Percentiles rank a stretch among this genome's conserved stretches.
phyloP scores from a whole-genome alignment of 164 flowering plant species.

The Tinospora cordifolia region DNA sequence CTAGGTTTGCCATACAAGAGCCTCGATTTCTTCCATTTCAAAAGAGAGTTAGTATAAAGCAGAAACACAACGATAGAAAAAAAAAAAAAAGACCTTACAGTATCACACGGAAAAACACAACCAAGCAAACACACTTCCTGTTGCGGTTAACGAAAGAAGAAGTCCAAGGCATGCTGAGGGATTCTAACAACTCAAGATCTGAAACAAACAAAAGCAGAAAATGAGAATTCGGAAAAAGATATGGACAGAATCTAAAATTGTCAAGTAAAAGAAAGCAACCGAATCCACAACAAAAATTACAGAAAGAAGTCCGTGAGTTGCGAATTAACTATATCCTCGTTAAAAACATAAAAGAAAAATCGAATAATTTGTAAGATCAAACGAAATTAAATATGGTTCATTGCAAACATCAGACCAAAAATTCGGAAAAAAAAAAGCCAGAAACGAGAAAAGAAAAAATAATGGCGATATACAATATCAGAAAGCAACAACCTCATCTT shows the following conservation, averaged over 20 bases:
- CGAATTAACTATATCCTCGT: too few relatives aligned
- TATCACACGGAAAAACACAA: conserved; percentile 21
- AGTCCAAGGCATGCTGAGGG: conserved; percentile 18
- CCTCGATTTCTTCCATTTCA: not conserved
- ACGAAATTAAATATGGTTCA: not conserved
- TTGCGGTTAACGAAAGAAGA: conserved; percentile 14
- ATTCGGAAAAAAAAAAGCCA: not conserved
- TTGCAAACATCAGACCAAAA: not conserved
- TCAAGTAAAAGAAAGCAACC: not conserved
- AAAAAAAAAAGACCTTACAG: conserved; percentile 18
- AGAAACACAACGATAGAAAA: not conserved
- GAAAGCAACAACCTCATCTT: not conserved
- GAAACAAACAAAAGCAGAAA: not conserved
- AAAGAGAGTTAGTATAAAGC: not conserved
- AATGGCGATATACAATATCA: not conserved
- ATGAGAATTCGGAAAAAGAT: not conserved
- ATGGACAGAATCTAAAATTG: not conserved
- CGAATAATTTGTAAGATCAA: too few relatives aligned
- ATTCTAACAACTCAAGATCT: conserved; percentile 4
- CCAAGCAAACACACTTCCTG: conserved; percentile 19
- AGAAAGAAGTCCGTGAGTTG: too few relatives aligned
- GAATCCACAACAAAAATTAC: too few relatives aligned
- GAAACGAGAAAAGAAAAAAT: not conserved
- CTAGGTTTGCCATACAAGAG: not conserved
- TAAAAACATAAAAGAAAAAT: too few relatives aligned